A percentile compares a stretch with the other conserved stretches of the same genome.
Conservation (phyloP, 257 asterid genomes). For the Primulina eburnea region DNA sequence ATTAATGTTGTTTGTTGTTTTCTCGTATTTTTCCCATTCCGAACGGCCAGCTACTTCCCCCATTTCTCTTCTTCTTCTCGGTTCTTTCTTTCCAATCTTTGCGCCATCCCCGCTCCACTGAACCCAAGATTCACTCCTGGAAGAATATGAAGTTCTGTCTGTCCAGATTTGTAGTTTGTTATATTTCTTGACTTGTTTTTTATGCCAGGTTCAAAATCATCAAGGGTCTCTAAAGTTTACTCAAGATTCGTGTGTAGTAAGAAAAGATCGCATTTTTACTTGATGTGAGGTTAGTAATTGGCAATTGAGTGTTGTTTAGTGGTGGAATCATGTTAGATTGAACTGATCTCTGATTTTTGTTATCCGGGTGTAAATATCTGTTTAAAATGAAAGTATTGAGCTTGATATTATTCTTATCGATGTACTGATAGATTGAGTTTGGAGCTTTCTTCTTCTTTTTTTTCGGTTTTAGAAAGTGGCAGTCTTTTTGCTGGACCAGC, state of each 20-base stretch:
- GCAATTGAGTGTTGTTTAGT: background rate
- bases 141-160: background rate
- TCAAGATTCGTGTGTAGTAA: slow-evolving; percentile 30
- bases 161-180: background rate
- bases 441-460: slow-evolving; percentile 15
- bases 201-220: slow-evolving; percentile 9
- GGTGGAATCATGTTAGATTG: slow-evolving; percentile 21
- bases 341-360: slow-evolving; percentile 13
- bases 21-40: background rate
- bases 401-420: slow-evolving; percentile 1
- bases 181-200: background rate
- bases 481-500: background rate
- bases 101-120: background rate
- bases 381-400: slow-evolving; percentile 10
- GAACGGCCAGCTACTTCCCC: background rate
- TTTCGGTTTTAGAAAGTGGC: slow-evolving; percentile 16
- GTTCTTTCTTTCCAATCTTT: background rate
- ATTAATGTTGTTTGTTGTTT: background rate
- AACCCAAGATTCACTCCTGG: background rate
- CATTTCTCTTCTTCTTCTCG: background rate
- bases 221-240: slow-evolving; percentile 15
- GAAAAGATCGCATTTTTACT: slow-evolving; percentile 13
- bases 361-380: slow-evolving; percentile 13
- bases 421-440: slow-evolving; percentile 20
- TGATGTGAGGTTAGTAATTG: background rate